Base-by-base conservation (phyloP, 768 basidiomycete species). In the Lactarius hatsudake region DNA sequence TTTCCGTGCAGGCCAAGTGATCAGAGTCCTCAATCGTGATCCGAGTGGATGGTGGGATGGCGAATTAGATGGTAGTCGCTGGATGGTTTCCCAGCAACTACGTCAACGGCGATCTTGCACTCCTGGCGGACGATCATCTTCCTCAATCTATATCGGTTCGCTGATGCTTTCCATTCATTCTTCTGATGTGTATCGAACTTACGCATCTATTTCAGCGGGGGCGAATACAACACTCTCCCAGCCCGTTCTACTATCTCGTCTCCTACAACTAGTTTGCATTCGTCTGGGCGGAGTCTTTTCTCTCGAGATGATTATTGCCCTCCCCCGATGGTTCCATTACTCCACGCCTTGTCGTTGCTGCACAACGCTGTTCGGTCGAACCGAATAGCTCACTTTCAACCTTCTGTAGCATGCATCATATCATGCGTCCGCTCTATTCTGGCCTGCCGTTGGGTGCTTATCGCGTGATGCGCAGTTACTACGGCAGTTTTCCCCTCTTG, bases 41-140 rank as follows among this genome's bases (percentile, higher is more conserved):
- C 68, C 82, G 3, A 92, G 89, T 72, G 97, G 97, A 0, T 98
- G 97, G 97, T 98, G 96, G 96, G 96, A 99, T 74, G 97, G 97
- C 12, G 94, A 98, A 77, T 76, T 96, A 20, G 91, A 94, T 42
- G 91, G 88, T 2, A 79, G 88, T 67, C 81, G 96, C n/a, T 72
- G 97, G 97, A 15, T 99, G 97, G 97, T 98, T 98, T 78, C 97
- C 97, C 23, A 95, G 93, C 73, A 99, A 98, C 78, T 98, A 97
- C 78, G 91, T 93, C 70, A 89, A 87, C 71, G 79, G 84, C 18
- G 87, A 89, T 70, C 79, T 84, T 60, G 82, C 81, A 61, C 81
- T 85, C 45, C 73, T 88, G 66, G 82, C 81, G 5, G 85, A 84
- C 68, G 87, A 89, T 73, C 83, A 87, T 65, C 78, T 84, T 26